Percentiles rank a stretch among this genome's conserved stretches.
Evolutionary conservation across 2,329 filamentous ascomycete species (phyloP).

Genomic region (Penicillium aurantiogriseum): DNA sequence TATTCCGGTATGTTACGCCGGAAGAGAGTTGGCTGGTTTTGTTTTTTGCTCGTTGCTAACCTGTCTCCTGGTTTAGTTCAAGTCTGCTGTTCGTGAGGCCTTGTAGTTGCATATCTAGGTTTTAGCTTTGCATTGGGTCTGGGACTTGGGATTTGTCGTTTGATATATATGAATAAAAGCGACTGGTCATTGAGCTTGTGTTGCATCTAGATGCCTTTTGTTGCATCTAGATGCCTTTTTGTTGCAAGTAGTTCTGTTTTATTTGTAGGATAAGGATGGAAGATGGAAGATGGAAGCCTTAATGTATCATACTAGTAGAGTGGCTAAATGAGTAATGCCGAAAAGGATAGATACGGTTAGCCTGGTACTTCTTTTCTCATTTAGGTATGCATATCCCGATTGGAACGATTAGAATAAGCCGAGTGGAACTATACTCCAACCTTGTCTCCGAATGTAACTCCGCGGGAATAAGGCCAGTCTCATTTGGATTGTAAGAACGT

Average conservation of each 20-base stretch:
- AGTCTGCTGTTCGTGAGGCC: conserved; percentile 31
- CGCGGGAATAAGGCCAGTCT: not conserved
- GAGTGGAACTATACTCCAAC: not conserved
- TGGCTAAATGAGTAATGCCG: not conserved
- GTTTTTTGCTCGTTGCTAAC: not conserved
- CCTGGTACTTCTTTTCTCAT: not conserved
- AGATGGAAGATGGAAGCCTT: not conserved
- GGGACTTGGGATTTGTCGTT: not conserved
- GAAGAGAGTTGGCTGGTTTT: not conserved
- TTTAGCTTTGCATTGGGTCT: conserved; percentile 2
- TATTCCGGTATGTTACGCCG: conserved; percentile 32
- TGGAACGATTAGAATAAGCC: not conserved
- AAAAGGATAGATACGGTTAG: not conserved
- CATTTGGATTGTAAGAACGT: not conserved
- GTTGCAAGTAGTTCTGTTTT: not conserved
- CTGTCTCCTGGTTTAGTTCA: conserved; percentile 25
- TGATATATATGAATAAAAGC: not conserved
- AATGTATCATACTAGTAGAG: not conserved
- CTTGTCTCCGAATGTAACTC: not conserved
- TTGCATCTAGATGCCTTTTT: not conserved
- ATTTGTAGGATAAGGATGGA: not conserved
- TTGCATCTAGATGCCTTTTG: not conserved
- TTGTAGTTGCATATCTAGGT: conserved; percentile 10
- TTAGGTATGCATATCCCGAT: not conserved
- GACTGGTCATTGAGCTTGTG: not conserved